Percentiles rank a stretch among this genome's conserved stretches.
These are phyloP conservation scores for Fusarium abutilonis DNA, from an alignment of 2,329 filamentous ascomycete species.

Conservation along the genomic window DNA sequence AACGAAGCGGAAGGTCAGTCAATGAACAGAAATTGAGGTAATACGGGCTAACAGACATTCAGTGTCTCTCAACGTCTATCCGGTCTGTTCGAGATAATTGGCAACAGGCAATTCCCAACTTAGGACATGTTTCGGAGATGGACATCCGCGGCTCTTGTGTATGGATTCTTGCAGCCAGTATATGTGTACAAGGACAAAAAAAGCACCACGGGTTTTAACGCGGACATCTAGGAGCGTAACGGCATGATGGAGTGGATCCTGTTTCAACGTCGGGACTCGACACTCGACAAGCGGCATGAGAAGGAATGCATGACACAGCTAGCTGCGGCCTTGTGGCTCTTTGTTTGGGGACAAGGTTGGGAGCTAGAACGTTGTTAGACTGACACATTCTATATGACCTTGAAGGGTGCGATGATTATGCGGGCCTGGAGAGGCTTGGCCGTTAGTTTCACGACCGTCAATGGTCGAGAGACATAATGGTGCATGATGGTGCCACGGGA, in stretches of 20 bases:
- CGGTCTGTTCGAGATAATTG: conserved; percentile 24
- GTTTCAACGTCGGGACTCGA: conserved; percentile 32
- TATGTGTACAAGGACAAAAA: conserved; percentile 30
- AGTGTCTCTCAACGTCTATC: conserved; percentile 17
- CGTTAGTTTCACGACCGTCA: conserved; percentile 31
- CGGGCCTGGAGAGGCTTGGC: conserved; percentile 13
- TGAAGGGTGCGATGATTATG: conserved; percentile 22
- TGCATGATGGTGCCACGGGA: conserved; percentile 42
- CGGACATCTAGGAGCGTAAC: conserved; percentile 26
- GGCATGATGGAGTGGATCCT: conserved; percentile 36
- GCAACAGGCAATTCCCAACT: conserved; percentile 17
- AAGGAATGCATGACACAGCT: conserved; percentile 39
- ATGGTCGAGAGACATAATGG: conserved; percentile 33
- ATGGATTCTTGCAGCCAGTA: conserved; percentile 37
- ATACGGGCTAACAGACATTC: neutral
- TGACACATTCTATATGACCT: conserved; percentile 13
- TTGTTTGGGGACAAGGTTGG: conserved; percentile 18
- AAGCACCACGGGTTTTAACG: conserved; percentile 22
- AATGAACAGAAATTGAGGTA: conserved; percentile 15
- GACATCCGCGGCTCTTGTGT: conserved; percentile 16
- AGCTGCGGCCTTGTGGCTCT: conserved; percentile 23
- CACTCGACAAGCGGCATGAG: conserved; percentile 6
- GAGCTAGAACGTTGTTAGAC: neutral
- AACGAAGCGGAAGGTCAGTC: conserved; percentile 27
- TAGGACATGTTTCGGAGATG: conserved; percentile 32